These are phyloP conservation scores for Linnemannia hyalina DNA, from an alignment of 192 early-diverging fungal genomes.

Conservation along the genomic window DNA sequence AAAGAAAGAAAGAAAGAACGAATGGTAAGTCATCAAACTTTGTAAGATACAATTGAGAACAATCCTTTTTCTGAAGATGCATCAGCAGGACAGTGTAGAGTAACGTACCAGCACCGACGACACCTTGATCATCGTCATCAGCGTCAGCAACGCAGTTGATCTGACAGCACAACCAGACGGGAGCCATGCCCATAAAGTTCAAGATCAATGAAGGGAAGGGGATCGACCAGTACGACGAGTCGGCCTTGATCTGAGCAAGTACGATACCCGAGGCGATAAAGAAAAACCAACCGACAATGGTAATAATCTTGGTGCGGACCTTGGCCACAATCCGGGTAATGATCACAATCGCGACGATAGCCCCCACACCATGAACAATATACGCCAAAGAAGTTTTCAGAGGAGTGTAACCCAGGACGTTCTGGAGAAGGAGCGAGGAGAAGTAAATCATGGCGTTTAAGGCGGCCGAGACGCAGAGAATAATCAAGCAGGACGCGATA, in stretches of 20 bases:
- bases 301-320: slow-evolving; percentile 27
- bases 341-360: background rate
- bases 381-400: slow-evolving; percentile 16
- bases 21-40: background rate
- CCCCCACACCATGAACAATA: slow-evolving; percentile 25
- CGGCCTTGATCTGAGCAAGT: slow-evolving; percentile 15
- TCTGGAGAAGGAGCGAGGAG: slow-evolving; percentile 19
- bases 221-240: slow-evolving; percentile 30
- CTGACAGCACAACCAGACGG: slow-evolving; percentile 31
- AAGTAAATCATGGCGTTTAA: slow-evolving; percentile 22
- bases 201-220: slow-evolving; percentile 22
- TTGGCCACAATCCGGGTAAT: slow-evolving; percentile 16
- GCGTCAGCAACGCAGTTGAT: slow-evolving; percentile 35
- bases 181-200: slow-evolving; percentile 30
- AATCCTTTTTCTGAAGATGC: background rate
- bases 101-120: slow-evolving; percentile 26
- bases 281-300: slow-evolving; percentile 27
- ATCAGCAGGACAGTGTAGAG: no score
- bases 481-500: slow-evolving; percentile 15
- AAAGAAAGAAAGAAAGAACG: background rate
- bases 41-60: background rate
- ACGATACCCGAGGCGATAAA: slow-evolving; percentile 22
- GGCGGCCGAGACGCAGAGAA: slow-evolving; percentile 13
- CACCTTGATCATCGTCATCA: slow-evolving; percentile 30
- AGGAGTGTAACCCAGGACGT: slow-evolving; percentile 15